These are phyloP conservation scores for Lycium barbarum DNA, from an alignment of 257 asterid species.

Conservation along the genomic window DNA sequence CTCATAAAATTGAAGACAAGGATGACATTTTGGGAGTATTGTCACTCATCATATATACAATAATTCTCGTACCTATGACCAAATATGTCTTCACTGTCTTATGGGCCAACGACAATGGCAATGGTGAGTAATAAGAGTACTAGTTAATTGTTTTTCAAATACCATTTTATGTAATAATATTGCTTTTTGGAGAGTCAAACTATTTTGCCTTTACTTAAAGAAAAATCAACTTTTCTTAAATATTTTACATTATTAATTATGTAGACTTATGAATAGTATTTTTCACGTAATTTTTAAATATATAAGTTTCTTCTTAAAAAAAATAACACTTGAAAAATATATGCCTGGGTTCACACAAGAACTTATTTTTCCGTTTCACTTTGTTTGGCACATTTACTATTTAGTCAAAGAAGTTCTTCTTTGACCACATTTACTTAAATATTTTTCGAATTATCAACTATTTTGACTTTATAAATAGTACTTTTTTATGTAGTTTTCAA, in stretches of 20 bases:
- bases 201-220: too few relatives aligned
- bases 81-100: conserved; percentile 70
- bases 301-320: background rate
- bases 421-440: too few relatives aligned
- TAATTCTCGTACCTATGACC: conserved; percentile 64
- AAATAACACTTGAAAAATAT: background rate
- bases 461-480: too few relatives aligned
- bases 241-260: background rate
- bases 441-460: too few relatives aligned
- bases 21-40: conserved; percentile 64
- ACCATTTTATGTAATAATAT: too few relatives aligned
- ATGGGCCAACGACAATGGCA: conserved; percentile 80
- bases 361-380: too few relatives aligned
- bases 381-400: too few relatives aligned
- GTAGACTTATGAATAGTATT: background rate
- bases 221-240: too few relatives aligned
- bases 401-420: too few relatives aligned
- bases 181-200: too few relatives aligned
- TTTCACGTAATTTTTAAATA: background rate
- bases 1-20: conserved; percentile 42
- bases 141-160: too few relatives aligned
- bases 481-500: too few relatives aligned
- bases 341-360: background rate
- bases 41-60: conserved; percentile 73
- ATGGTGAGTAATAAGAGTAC: conserved; percentile 44